Base-by-base conservation (phyloP, 805 yeast species). In the Metschnikowia matae region DNA sequence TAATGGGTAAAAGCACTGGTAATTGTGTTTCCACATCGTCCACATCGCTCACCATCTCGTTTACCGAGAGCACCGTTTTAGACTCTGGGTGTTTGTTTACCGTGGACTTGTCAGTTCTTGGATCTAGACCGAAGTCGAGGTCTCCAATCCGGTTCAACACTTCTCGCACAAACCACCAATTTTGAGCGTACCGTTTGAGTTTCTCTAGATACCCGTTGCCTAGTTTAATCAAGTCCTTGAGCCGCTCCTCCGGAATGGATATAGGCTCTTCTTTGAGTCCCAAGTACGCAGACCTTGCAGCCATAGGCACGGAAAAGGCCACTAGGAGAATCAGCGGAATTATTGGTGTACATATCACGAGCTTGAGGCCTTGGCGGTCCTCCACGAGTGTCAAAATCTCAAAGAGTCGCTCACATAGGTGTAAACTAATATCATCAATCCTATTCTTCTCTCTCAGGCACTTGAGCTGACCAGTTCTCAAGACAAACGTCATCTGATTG, bases 111-210 rank as follows among this genome's bases (percentile, higher is more conserved):
- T 42, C 18, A 17, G 15, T 31, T 20, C 44, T 32, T 2, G 26
- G 20, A 11, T 35, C 36, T 18, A 37, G 48, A 7, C 34, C 35
- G 26, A 23, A 36, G 33, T 40, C 50, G 3, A 49, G 48, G 23
- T 44, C 46, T 29, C 39, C 44, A 13, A 57, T 48, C 2, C 52
- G 50, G 14, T 35, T 40, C 13, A 57, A 35, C 2, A 56, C 55
- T 48, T 57, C 56, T 7, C 48, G 41, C 5, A 57, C 54, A 38
- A 57, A 56, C 61, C 61, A 56, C 59, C 59, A 57, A 10, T 51
- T 50, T 15, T 44, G 44, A 7, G 55, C 46, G n/a, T 49, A 48
- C n/a, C 21, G 20, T 21, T 44, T 37, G 37, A 57, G 51, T 35
- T 53, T 59, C n/a, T 26, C 26, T 21, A 50, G 35, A 34, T 48